Base-by-base conservation (phyloP, 2,329 filamentous ascomycete genomes). In the Pseudofabraea citricarpa region DNA sequence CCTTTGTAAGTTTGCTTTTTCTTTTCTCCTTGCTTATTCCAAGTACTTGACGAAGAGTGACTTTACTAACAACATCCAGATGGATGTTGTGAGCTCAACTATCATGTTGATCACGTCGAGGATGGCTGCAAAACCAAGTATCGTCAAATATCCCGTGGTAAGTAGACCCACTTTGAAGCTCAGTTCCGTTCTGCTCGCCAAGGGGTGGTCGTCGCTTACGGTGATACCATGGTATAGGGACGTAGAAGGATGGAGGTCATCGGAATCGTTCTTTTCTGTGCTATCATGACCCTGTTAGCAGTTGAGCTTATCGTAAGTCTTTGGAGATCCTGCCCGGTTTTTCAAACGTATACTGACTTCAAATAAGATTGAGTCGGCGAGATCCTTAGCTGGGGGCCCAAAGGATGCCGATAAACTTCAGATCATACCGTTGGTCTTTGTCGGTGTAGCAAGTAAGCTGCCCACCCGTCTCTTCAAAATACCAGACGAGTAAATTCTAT, bases 251-350 rank as follows among this genome's bases (percentile, higher is more conserved):
- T 83, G 42, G 79, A 83, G 62, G 81, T 79, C 2, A 71, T 83
- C 45, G 79, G 78, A 21, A 78, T 83, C 48, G 79, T 84, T 53
- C 71, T 83, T 36, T 83, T 83, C 60, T 81, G 78, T 49, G 77
- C 79, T 33, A 65, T 83, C 46, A 83, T 83, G 77, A 81, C 79
- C 2, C 83, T 79, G 0, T 79, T 82, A 3, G 77, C 80, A 37
- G 76, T 82, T 21, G 74, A 83, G 54, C 65, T 83, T 21, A 72
- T 80, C 37, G 74, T 75, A 61, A 60, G 71, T 60, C 27, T n/a
- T n/a, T n/a, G n/a, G n/a, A n/a, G n/a, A n/a, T n/a, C n/a, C n/a
- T n/a, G n/a, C n/a, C n/a, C n/a, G n/a, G n/a, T n/a, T n/a, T n/a
- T n/a, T n/a, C n/a, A n/a, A n/a, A n/a, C n/a, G n/a, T n/a, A n/a